Percentiles rank a stretch among this genome's conserved stretches.
These are phyloP conservation scores for Ustilago lituana DNA, from an alignment of 1,284 basidiomycete species.

Conservation along the genomic window DNA sequence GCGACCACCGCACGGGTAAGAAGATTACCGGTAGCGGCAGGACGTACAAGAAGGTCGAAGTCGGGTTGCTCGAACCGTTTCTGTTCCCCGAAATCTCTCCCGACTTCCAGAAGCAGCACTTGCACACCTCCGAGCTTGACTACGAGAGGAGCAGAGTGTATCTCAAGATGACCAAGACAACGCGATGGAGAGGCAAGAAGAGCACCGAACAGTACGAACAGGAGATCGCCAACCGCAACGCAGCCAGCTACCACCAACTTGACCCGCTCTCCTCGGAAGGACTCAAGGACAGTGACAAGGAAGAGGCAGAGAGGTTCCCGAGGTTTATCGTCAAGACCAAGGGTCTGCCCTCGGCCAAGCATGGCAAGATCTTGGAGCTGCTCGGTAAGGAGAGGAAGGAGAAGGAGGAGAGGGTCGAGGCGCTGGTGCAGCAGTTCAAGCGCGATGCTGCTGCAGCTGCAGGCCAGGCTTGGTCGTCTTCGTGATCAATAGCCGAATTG, in stretches of 20 bases:
- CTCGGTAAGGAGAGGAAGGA: constrained; percentile 41
- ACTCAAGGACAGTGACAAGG: constrained; percentile 4
- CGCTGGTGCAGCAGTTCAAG: constrained; percentile 40
- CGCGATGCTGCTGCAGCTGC: constrained; percentile 6
- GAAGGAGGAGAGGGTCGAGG: constrained; percentile 49
- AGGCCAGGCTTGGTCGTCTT: too few relatives aligned
- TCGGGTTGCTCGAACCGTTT: constrained; percentile 65
- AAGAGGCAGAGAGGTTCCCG: constrained; percentile 23
- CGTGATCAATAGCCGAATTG: too few relatives aligned
- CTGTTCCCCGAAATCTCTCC: constrained; percentile 60
- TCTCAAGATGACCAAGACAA: constrained; percentile 59
- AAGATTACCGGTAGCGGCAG: constrained; percentile 63
- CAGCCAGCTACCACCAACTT: constrained; percentile 13
- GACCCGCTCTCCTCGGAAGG: constrained; percentile 17
- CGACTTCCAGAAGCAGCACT: constrained; percentile 48
- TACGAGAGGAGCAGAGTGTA: constrained; percentile 50
- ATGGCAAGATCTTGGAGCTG: constrained; percentile 55
- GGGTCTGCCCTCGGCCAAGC: constrained; percentile 54
- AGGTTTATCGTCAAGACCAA: constrained; percentile 38
- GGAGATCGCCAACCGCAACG: constrained; percentile 29
- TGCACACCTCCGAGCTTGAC: constrained; percentile 53
- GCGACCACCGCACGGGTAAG: constrained; percentile 70
- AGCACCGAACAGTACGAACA: constrained; percentile 31
- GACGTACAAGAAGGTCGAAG: constrained; percentile 66
- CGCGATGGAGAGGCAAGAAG: constrained; percentile 55